Evolutionary conservation across 2,329 filamentous ascomycete species (phyloP), one percentile per base, ranked within the genome.

Genomic region (Trichoderma aggressivum): DNA sequence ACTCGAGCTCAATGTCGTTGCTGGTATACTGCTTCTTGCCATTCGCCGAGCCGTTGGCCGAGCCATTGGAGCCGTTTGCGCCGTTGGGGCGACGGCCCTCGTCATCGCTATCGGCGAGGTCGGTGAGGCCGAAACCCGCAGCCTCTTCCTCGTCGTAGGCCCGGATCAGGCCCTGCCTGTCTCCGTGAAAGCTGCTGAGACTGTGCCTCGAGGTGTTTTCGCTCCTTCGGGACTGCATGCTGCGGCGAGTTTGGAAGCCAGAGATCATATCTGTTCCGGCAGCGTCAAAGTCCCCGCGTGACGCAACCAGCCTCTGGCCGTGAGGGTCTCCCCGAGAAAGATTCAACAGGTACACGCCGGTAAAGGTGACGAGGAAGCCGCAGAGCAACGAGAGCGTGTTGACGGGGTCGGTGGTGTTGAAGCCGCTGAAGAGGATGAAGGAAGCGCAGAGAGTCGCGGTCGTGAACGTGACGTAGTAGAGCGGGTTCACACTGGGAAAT

Each of bases 401-500:
- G 75, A 97, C 92, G 7, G 91, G 87, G 76, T 97, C 93, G 62
- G 93, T 93, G 5, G 95, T 98, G 82, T 98, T 98, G 87, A 98
- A 98, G 72, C 95, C 95, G 76, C 90, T 90, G 84, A 97, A 98
- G 65, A 98, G 91, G 78, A 98, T 97, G 81, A 98, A 98, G 2
- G 95, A 98, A 71, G 95, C 95, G 80, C 93, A 92, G 55, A 98
- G 90, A 8, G 95, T 98, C 73, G 92, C 94, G 1, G 95, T 98
- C 3, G 95, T 98, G 80, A 98, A 98, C 3, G 94, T 97, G 67
- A 98, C 95, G 81, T 98, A 98, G 86, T 98, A 98, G 30, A 98
- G 88, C 7, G 94, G 94, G 79, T 98, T 98, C 70, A 98, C 94
- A 79, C 94, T 97, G 76, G 16, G 18, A 18, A 60, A 10, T 39